phyloP scores from a whole-genome alignment of 1,139 yeast genomes.

The Diutina catenulata region DNA sequence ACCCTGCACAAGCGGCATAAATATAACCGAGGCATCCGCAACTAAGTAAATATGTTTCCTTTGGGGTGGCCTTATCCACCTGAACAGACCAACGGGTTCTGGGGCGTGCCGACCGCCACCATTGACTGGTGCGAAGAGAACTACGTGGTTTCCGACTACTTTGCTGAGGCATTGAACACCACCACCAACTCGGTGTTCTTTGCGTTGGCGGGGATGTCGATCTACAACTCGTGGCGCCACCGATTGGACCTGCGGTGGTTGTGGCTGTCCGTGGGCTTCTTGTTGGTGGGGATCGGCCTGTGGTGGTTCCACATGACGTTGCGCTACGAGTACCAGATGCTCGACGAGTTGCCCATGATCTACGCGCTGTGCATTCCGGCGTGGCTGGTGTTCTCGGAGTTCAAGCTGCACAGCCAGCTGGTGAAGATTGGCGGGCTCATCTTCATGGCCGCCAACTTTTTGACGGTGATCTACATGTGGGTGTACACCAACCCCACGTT shows the following conservation, averaged over 20 bases:
- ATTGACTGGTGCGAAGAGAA: constrained; percentile 98
- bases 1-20: too few species aligned
- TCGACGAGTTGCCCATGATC: constrained; percentile 96
- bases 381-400: constrained; percentile 77
- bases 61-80: constrained; percentile 36
- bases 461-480: constrained; percentile 57
- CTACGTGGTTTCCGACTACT: constrained; percentile 70
- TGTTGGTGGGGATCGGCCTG: constrained; percentile 81
- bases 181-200: constrained; percentile 64
- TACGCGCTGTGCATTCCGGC: constrained; percentile 94
- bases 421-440: constrained; percentile 37
- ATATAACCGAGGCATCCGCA: too few species aligned
- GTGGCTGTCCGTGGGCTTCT: constrained; percentile 65
- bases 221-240: constrained; percentile 47
- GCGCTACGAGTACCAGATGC: constrained; percentile 72
- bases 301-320: constrained; percentile 97
- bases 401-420: constrained; percentile 18
- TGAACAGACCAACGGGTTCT: constrained; percentile 29
- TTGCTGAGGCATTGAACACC: constrained; percentile 86
- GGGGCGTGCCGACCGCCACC: constrained; percentile 52
- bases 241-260: constrained; percentile 59
- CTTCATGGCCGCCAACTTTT: constrained; percentile 38
- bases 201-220: constrained; percentile 53
- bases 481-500: constrained; percentile 64
- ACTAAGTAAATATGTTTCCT: too few species aligned